Evolutionary conservation across 805 yeast species (phyloP).

Genomic region (Saccharomycopsis oosterbeekiorum): DNA sequence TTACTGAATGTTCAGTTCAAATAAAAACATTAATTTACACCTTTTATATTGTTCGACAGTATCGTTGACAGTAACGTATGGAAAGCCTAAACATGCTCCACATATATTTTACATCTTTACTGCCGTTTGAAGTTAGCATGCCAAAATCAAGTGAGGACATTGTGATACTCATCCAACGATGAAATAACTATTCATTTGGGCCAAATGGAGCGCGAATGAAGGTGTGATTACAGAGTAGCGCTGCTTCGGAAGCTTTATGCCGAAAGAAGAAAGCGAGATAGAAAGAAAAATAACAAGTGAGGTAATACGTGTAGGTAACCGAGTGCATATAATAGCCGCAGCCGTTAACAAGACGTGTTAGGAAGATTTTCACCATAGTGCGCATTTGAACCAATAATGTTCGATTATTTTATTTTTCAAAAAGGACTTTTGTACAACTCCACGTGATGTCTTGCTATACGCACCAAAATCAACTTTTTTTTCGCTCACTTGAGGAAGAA

Average conservation of each 20-base stretch:
- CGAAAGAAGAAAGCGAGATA: neutral
- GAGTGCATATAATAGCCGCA: neutral
- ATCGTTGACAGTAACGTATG: too few species aligned
- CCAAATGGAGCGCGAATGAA: neutral
- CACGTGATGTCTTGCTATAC: neutral
- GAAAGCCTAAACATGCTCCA: too few species aligned
- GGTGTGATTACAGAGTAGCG: too few species aligned
- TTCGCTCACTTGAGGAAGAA: neutral
- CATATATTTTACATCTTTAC: too few species aligned
- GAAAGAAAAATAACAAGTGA: neutral
- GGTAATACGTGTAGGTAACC: neutral
- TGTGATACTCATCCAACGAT: too few species aligned
- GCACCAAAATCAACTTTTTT: neutral
- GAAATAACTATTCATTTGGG: neutral
- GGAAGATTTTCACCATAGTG: neutral
- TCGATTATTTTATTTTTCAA: neutral
- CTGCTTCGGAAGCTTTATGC: neutral
- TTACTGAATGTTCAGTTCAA: too few species aligned
- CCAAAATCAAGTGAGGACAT: too few species aligned
- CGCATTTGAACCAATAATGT: neutral
- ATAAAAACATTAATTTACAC: too few species aligned
- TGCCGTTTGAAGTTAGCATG: too few species aligned
- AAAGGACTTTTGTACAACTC: neutral
- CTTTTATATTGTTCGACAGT: too few species aligned
- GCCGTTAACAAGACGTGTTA: neutral